Base-by-base conservation (phyloP, 2,329 filamentous ascomycete species). In the Colletotrichum simmondsii region DNA sequence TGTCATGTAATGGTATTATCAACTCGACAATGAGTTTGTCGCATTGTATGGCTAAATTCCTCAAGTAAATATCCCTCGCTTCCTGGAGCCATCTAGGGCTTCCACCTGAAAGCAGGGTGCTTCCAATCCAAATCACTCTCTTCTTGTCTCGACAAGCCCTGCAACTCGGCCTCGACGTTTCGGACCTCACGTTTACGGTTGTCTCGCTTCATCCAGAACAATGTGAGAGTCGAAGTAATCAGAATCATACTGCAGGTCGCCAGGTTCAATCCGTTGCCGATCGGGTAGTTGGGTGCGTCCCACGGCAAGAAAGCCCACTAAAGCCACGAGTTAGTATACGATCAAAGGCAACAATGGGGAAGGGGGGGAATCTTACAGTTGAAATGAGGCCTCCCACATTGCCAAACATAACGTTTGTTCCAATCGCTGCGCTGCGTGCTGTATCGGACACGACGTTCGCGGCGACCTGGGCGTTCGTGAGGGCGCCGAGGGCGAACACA, bases 191-290 rank as follows among this genome's bases (percentile, higher is more conserved):
- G 75, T 70, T 73, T 78, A 61, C 57, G 56, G 77, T 94, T 94
- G 76, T 93, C 90, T 78, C 79, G 81, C 64, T 83, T 84, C 86
- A 93, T 93, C 89, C 90, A 94, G 1, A 87, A 75, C 74, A 89
- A 82, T 46, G 92, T 78, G 0, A 77, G 62, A 0, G 87, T 84
- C 5, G 85, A 84, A 4, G 87, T 68, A 1, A 94, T 66, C 14
- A 93, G 78, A 1, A 90, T 89, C 2, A 83, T 82, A n/a, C 84
- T 85, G n/a, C 86, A 85, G 0, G 90, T 91, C 0, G 89, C 92
- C 56, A 94, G 77, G 78, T 94, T 94, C 22, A 94, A 78, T 0
- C 92, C 92, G 78, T 94, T 94, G 0, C 92, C 93, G 83, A 93
- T 93, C 30, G 83, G 89, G 76, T 90, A 95, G 72, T 93, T 81